phyloP scores from a whole-genome alignment of 306 rosid genomes.

The Sicyos baderoa region DNA sequence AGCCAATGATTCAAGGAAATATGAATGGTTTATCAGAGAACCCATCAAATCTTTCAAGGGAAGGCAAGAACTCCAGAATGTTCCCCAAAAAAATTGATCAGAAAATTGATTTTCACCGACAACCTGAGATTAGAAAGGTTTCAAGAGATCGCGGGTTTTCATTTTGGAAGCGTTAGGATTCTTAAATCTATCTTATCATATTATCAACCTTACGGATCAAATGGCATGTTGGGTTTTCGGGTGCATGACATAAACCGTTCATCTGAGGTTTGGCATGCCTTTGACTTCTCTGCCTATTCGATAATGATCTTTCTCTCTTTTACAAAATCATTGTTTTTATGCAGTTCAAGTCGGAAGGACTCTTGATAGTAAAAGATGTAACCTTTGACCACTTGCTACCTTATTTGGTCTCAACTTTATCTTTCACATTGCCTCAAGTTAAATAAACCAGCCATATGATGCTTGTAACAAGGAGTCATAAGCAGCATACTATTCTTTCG shows the following conservation, averaged over 20 bases:
- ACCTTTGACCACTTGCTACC: neutral
- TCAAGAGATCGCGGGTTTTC: conserved; percentile 66
- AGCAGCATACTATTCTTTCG: neutral
- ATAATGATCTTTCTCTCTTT: neutral
- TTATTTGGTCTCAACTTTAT: conserved; percentile 7
- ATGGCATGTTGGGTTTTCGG: neutral
- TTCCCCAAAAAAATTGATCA: conserved; percentile 31
- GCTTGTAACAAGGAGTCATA: neutral
- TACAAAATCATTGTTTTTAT: neutral
- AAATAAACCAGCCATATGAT: neutral
- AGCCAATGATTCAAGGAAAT: conserved; percentile 26
- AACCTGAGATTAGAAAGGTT: conserved; percentile 58
- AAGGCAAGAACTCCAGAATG: conserved; percentile 25
- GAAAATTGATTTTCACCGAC: conserved; percentile 35
- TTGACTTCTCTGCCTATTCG: neutral
- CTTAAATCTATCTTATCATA: neutral
- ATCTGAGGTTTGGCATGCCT: neutral
- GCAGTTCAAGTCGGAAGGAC: neutral
- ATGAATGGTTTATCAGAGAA: conserved; percentile 23
- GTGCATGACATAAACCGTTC: neutral
- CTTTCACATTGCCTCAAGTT: neutral
- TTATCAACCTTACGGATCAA: neutral
- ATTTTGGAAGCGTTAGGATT: conserved; percentile 53
- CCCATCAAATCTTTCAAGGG: conserved; percentile 23
- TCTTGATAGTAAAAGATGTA: neutral